phyloP scores from a whole-genome alignment of 768 basidiomycete species.

The Boletales sp. region DNA sequence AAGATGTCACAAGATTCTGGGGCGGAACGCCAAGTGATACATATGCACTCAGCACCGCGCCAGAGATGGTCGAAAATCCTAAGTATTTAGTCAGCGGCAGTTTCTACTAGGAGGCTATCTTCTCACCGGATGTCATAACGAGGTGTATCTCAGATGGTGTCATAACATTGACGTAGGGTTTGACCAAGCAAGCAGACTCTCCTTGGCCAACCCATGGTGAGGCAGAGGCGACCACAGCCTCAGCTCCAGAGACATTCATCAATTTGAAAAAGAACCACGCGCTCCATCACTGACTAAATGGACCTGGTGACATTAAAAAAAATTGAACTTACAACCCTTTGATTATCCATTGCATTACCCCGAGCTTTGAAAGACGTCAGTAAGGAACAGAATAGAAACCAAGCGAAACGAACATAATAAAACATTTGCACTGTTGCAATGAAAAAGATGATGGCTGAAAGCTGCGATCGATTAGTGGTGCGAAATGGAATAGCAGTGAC shows the following conservation, averaged over 20 bases:
- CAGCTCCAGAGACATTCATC: constrained; percentile 90
- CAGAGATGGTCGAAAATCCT: constrained; percentile 89
- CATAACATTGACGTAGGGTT: constrained; percentile 81
- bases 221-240: constrained; percentile 88
- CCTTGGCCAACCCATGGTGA: constrained; percentile 95
- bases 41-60: constrained; percentile 84
- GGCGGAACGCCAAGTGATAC: constrained; percentile 74
- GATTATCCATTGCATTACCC: constrained; percentile 94
- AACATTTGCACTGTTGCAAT: constrained; percentile 90
- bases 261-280: constrained; percentile 94
- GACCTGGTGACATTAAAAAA: not conserved
- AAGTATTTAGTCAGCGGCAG: constrained; percentile 3
- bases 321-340: constrained; percentile 61
- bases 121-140: constrained; percentile 77
- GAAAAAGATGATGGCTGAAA: constrained; percentile 87
- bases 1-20: constrained; percentile 80
- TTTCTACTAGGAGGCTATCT: not conserved
- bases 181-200: constrained; percentile 83
- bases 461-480: constrained; percentile 34
- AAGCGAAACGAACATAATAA: constrained; percentile 54
- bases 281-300: constrained; percentile 31
- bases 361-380: constrained; percentile 38
- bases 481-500: constrained; percentile 7
- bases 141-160: constrained; percentile 84
- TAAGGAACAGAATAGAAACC: not conserved